phyloP scores from a whole-genome alignment of 768 basidiomycete genomes.

The Tulasnella sp. region DNA sequence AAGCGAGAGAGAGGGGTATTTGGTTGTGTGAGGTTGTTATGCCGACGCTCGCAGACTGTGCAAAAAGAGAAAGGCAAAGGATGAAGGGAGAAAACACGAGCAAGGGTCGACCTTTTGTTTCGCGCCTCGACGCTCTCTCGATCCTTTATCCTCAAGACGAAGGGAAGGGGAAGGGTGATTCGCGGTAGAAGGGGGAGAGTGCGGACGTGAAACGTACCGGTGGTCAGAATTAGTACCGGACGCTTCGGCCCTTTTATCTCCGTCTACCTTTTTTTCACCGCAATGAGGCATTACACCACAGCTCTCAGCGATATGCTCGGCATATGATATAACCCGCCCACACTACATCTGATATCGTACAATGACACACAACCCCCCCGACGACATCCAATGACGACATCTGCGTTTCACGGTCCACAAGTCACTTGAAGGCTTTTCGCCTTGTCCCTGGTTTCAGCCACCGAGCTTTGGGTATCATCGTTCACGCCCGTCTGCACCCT shows the following conservation, averaged over 20 bases:
- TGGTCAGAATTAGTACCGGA: background rate
- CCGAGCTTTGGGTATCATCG: background rate
- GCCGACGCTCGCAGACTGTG: background rate
- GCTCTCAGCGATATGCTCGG: background rate
- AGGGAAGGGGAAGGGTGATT: too few species aligned
- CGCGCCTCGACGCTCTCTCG: background rate
- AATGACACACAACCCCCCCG: background rate
- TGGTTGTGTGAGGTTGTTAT: slow-evolving; percentile 3
- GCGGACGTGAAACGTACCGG: background rate
- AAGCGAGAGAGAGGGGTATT: background rate
- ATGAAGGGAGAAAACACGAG: background rate
- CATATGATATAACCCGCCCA: background rate
- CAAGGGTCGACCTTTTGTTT: background rate
- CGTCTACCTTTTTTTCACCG: background rate
- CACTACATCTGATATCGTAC: background rate
- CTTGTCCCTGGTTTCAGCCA: background rate
- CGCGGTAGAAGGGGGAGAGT: background rate
- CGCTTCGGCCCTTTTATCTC: background rate
- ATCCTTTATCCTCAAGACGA: background rate
- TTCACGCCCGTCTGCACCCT: too few species aligned
- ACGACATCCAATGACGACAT: background rate
- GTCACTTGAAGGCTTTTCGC: background rate
- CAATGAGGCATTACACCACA: background rate
- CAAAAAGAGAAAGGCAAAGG: background rate
- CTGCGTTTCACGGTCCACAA: background rate